These are phyloP conservation scores for Primulina tabacum DNA, from an alignment of 257 asterid species.

Conservation along the genomic window DNA sequence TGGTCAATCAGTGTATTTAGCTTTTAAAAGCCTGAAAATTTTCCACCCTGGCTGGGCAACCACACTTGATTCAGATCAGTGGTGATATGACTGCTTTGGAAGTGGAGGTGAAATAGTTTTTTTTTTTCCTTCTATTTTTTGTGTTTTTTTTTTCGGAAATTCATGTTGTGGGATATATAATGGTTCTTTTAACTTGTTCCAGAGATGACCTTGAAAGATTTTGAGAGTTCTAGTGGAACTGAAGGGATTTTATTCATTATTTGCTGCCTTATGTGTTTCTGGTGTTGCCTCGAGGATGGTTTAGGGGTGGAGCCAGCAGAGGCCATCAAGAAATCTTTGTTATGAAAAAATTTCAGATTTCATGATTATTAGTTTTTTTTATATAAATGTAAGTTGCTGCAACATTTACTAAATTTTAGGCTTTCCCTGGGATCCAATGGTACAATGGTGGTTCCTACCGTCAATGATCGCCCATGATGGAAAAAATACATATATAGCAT, in stretches of 20 bases:
- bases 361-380: too few relatives aligned
- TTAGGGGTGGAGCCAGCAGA: too few relatives aligned
- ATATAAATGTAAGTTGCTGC: too few relatives aligned
- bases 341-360: too few relatives aligned
- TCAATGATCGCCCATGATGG: background rate
- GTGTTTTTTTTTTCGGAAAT: conserved; percentile 2
- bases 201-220: conserved; percentile 16
- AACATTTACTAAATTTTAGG: too few relatives aligned
- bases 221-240: background rate
- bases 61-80: too few relatives aligned
- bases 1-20: background rate
- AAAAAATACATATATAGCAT: background rate
- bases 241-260: background rate
- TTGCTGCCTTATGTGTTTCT: background rate
- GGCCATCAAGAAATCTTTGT: too few relatives aligned
- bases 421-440: background rate
- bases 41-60: too few relatives aligned
- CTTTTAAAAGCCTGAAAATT: too few relatives aligned
- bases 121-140: background rate
- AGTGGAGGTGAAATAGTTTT: background rate
- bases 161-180: background rate
- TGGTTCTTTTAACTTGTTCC: background rate
- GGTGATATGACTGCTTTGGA: background rate
- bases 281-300: conserved; percentile 2
- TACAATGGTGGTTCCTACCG: background rate